These are phyloP conservation scores for Chlorella variabilis DNA, from an alignment of 163 green algal species.

Conservation along the genomic window DNA sequence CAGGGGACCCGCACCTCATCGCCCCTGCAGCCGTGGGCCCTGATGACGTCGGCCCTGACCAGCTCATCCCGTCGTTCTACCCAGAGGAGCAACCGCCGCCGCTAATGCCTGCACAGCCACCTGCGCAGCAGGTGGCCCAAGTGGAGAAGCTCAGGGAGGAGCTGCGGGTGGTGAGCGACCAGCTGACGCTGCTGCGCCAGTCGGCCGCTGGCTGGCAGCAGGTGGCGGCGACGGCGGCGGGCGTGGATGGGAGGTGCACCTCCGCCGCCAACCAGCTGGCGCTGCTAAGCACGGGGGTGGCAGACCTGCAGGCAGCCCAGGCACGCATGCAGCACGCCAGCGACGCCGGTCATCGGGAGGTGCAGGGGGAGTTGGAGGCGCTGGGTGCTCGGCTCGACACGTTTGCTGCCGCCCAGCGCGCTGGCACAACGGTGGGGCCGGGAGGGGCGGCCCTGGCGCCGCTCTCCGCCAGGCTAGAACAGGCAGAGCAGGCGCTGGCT, in stretches of 20 bases:
- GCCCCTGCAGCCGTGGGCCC: background rate
- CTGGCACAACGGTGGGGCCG: no score
- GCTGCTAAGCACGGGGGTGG: background rate
- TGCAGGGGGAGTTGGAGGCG: background rate
- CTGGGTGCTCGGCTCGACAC: background rate
- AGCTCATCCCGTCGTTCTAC: background rate
- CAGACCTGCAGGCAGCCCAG: background rate
- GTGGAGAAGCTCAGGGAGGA: background rate
- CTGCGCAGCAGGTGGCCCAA: background rate
- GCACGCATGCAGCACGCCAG: conserved; percentile 8
- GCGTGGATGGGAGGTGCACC: background rate
- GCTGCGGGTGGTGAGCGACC: background rate
- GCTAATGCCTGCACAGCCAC: background rate
- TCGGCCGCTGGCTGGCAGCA: conserved; percentile 6
- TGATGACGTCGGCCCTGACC: background rate
- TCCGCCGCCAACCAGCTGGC: background rate
- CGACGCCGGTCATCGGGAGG: background rate
- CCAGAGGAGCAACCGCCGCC: background rate
- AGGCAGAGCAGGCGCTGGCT: background rate
- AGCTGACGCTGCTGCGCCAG: background rate
- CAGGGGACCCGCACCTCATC: conserved; percentile 25
- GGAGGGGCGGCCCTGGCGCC: background rate
- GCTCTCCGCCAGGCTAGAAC: background rate
- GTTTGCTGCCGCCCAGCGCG: background rate
- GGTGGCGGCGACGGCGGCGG: background rate